These are phyloP conservation scores for Musa schizocarpa DNA, from an alignment of 176 grass and related monocot species.

Conservation along the genomic window DNA sequence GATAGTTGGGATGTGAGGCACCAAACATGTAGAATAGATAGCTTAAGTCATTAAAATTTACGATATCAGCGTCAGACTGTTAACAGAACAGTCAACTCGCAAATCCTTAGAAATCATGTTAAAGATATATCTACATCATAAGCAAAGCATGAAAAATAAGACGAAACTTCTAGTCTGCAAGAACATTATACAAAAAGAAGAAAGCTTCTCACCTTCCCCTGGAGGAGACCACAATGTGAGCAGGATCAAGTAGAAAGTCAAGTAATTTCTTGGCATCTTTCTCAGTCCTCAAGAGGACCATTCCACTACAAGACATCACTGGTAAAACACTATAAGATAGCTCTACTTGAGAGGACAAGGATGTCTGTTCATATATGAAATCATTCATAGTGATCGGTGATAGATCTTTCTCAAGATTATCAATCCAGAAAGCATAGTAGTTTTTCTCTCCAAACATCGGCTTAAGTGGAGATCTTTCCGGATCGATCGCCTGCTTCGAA, in stretches of 20 bases:
- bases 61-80: no score
- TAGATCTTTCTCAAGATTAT: constrained; percentile 2
- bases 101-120: no score
- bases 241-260: constrained; percentile 6
- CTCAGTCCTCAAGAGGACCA: neutral
- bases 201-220: neutral
- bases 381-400: neutral
- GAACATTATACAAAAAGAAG: neutral
- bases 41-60: no score
- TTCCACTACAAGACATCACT: neutral
- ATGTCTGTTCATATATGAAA: constrained; percentile 5
- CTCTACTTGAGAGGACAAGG: neutral
- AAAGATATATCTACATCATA: no score
- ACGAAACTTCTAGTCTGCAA: neutral
- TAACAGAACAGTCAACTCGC: no score
- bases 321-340: neutral
- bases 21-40: no score
- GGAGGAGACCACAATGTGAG: neutral
- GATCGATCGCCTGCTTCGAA: neutral
- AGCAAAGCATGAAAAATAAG: no score
- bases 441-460: no score
- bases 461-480: no score
- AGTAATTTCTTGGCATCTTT: neutral
- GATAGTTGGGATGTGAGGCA: no score
- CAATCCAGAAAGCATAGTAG: neutral